Evolutionary conservation across 2,329 filamentous ascomycete species (phyloP).

Genomic region (Colletotrichum zoysiae): DNA sequence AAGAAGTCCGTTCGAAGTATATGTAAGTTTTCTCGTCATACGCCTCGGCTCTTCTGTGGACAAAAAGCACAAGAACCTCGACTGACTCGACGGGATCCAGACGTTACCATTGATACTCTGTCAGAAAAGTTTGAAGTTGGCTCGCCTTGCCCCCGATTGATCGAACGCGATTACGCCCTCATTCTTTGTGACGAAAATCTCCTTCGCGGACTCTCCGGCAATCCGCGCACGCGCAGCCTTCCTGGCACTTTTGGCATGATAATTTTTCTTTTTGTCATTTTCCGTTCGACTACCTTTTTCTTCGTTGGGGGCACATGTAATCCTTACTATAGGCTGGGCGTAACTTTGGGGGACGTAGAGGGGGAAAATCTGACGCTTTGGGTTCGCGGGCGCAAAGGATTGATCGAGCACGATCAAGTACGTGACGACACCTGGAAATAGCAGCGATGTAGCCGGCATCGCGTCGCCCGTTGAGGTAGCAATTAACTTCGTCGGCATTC

Average conservation of each 20-base stretch:
- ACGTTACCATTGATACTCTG: constrained; percentile 40
- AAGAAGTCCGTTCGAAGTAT: constrained; percentile 31
- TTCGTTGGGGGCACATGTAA: constrained; percentile 1
- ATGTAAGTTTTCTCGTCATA: constrained; percentile 15
- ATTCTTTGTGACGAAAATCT: constrained; percentile 16
- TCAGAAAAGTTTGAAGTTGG: constrained; percentile 38
- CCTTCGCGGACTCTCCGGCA: constrained; percentile 21
- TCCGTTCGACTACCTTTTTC: constrained; percentile 20
- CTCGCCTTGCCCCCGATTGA: constrained; percentile 37
- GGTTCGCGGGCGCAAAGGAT: constrained; percentile 40
- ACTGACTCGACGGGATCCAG: constrained; percentile 22
- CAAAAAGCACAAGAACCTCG: neutral
- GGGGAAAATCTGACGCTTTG: constrained; percentile 33
- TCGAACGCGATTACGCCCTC: constrained; percentile 33
- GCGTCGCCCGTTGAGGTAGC: constrained; percentile 40
- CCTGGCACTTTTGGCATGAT: constrained; percentile 23
- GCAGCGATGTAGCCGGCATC: constrained; percentile 39
- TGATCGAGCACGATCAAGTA: constrained; percentile 42
- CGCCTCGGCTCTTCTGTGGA: too few species aligned
- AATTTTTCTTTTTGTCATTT: neutral
- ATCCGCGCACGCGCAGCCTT: constrained; percentile 27
- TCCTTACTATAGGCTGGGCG: constrained; percentile 10
- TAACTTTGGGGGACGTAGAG: constrained; percentile 9
- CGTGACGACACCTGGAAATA: constrained; percentile 43
- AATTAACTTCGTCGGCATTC: constrained; percentile 30